Conservation (phyloP, 768 basidiomycete species). For the Calocera cornea region DNA sequence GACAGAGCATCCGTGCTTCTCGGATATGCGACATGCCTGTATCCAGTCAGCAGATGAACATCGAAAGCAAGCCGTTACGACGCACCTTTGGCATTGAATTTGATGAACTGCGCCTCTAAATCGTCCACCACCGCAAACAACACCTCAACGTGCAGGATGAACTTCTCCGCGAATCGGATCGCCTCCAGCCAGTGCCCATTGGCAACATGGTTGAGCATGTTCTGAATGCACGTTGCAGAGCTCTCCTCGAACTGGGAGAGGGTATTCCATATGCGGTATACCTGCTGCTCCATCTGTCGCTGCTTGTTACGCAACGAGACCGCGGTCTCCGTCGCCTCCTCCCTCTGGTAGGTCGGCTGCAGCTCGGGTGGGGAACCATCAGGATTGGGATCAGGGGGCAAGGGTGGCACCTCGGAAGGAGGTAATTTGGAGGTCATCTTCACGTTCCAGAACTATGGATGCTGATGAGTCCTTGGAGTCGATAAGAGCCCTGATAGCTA, state of each 20-base stretch:
- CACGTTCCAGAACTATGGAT: slow-evolving; percentile 89
- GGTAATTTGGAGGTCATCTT: slow-evolving; percentile 36
- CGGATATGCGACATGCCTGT: slow-evolving; percentile 97
- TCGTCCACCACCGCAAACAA: slow-evolving; percentile 96
- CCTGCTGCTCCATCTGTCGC: slow-evolving; percentile 87
- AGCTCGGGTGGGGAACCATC: slow-evolving; percentile 15
- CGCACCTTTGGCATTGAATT: slow-evolving; percentile 72
- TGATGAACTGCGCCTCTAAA: slow-evolving; percentile 74
- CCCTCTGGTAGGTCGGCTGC: slow-evolving; percentile 46
- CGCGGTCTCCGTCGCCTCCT: slow-evolving; percentile 70
- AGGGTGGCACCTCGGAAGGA: slow-evolving; percentile 23
- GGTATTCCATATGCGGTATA: slow-evolving; percentile 98
- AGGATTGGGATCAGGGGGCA: slow-evolving; percentile 1
- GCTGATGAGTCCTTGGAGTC: neutral
- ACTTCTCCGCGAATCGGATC: slow-evolving; percentile 96
- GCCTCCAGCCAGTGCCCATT: slow-evolving; percentile 92
- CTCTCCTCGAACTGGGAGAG: slow-evolving; percentile 97
- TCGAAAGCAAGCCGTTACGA: slow-evolving; percentile 7
- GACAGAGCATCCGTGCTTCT: slow-evolving; percentile 95
- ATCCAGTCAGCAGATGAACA: neutral
- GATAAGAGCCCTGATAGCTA: neutral
- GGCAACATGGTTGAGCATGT: slow-evolving; percentile 96
- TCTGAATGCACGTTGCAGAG: slow-evolving; percentile 97
- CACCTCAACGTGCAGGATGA: slow-evolving; percentile 95
- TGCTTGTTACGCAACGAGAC: slow-evolving; percentile 77